These are phyloP conservation scores for Saturnispora sanitii DNA, from an alignment of 805 yeast species.

Conservation along the genomic window DNA sequence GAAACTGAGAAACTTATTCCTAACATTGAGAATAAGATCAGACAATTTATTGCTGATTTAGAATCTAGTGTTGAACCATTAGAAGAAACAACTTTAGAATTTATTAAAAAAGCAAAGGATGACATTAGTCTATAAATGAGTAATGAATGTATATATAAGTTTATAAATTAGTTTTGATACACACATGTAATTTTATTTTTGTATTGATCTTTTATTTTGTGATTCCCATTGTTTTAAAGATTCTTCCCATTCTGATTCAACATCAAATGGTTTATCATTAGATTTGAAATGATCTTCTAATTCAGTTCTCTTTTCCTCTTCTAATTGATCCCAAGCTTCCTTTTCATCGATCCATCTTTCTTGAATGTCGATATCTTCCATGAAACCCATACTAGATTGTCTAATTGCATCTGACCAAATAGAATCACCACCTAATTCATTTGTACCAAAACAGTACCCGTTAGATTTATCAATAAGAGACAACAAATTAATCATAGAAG, in stretches of 20 bases:
- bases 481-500: constrained; percentile 77
- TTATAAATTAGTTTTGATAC: not conserved
- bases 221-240: constrained; percentile 53
- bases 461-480: constrained; percentile 79
- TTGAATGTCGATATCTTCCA: constrained; percentile 64
- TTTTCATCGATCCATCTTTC: constrained; percentile 93
- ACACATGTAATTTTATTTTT: constrained; percentile 3
- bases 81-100: constrained; percentile 2
- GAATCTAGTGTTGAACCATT: constrained; percentile 16
- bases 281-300: constrained; percentile 27
- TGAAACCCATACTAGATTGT: constrained; percentile 46
- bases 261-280: constrained; percentile 35
- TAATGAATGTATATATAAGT: not conserved
- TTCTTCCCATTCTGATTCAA: constrained; percentile 65
- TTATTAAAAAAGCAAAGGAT: constrained; percentile 19
- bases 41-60: constrained; percentile 16
- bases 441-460: constrained; percentile 87
- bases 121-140: constrained; percentile 4
- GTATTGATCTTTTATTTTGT: constrained; percentile 13
- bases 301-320: constrained; percentile 35
- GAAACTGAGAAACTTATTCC: constrained; percentile 25
- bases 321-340: constrained; percentile 60
- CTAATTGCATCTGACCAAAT: constrained; percentile 96
- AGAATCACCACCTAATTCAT: constrained; percentile 94
- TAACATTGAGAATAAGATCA: constrained; percentile 17